These are phyloP conservation scores for Actinidia polygama DNA, from an alignment of 179 eudicot species.

Conservation along the genomic window DNA sequence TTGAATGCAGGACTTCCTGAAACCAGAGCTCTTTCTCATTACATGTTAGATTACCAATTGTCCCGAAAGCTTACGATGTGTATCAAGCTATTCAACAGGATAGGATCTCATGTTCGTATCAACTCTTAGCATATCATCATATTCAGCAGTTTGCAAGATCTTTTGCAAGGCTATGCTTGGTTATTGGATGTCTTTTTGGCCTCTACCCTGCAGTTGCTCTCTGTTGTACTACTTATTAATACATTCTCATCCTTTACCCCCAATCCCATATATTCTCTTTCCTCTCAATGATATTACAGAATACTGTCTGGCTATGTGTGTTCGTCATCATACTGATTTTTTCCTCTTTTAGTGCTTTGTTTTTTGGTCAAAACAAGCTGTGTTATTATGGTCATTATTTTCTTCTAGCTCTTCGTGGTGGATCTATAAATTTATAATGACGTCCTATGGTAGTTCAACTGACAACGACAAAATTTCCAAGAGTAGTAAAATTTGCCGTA, in stretches of 20 bases:
- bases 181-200: not conserved
- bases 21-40: no score
- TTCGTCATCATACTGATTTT: not conserved
- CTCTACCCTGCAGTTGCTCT: not conserved
- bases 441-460: not conserved
- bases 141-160: not conserved
- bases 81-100: no score
- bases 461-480: not conserved
- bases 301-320: not conserved
- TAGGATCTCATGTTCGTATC: not conserved
- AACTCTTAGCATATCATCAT: not conserved
- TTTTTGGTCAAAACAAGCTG: no score
- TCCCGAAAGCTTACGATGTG: no score
- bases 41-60: no score
- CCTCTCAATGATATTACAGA: not conserved
- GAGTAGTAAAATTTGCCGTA: not conserved
- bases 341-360: not conserved
- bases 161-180: not conserved
- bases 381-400: not conserved
- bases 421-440: not conserved
- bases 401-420: not conserved
- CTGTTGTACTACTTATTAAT: not conserved
- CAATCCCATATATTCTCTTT: not conserved
- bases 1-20: no score
- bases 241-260: not conserved